Evolutionary conservation across 2,329 filamentous ascomycete genomes (phyloP).

Genomic region (Talaromyces islandicus): DNA sequence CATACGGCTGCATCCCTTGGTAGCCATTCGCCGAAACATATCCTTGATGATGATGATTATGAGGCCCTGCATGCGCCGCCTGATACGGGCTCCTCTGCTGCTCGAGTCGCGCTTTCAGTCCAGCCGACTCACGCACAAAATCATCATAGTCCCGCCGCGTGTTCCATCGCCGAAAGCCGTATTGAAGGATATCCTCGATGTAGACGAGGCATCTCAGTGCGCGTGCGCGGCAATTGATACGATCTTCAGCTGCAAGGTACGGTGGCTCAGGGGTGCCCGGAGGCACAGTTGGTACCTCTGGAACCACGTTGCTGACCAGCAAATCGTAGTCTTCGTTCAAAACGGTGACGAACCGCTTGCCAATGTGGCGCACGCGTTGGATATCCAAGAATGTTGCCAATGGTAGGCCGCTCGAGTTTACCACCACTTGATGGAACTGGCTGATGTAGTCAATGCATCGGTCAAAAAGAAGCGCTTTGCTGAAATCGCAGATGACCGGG

Average conservation of each 20-base stretch:
- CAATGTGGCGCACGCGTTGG: slow-evolving; percentile 70
- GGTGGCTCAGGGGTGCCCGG: slow-evolving; percentile 27
- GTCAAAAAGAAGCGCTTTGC: slow-evolving; percentile 77
- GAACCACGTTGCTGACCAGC: slow-evolving; percentile 27
- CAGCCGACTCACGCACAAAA: slow-evolving; percentile 26
- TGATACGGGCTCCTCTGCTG: neutral
- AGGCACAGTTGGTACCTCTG: slow-evolving; percentile 23
- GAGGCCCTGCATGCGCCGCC: neutral
- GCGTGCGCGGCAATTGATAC: slow-evolving; percentile 28
- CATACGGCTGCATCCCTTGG: neutral
- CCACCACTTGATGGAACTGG: slow-evolving; percentile 63
- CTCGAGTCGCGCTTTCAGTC: slow-evolving; percentile 14
- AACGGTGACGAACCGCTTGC: slow-evolving; percentile 52
- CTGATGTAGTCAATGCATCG: slow-evolving; percentile 77
- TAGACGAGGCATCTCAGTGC: slow-evolving; percentile 28
- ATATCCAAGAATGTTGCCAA: slow-evolving; percentile 86
- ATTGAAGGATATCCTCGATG: slow-evolving; percentile 26
- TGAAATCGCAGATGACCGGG: slow-evolving; percentile 65
- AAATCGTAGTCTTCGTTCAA: slow-evolving; percentile 49
- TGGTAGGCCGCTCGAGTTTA: slow-evolving; percentile 52
- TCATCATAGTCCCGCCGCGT: slow-evolving; percentile 22
- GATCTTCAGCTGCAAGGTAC: slow-evolving; percentile 23
- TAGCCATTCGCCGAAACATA: neutral
- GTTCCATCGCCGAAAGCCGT: slow-evolving; percentile 30
- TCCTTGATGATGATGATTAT: neutral